A percentile compares a stretch with the other conserved stretches of the same genome.
phyloP scores from a whole-genome alignment of 345 rosid genomes.

The Excoecaria agallocha region DNA sequence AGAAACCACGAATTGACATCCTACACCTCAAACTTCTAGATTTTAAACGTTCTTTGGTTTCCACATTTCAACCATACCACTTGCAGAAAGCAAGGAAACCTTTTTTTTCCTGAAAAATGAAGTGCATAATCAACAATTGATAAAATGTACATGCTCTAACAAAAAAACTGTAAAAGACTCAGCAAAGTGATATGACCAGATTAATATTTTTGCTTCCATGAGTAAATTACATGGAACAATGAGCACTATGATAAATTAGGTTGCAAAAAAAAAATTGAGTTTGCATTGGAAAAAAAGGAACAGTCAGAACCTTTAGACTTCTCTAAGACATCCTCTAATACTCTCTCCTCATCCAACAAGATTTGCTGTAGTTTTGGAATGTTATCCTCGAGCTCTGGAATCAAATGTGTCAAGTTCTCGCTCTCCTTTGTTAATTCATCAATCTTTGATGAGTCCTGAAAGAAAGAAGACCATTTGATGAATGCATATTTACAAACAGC shows the following conservation, averaged over 20 bases:
- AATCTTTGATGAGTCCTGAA: constrained; percentile 73
- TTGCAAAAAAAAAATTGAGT: not conserved
- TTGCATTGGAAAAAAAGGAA: constrained; percentile 11
- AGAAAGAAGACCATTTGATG: constrained; percentile 27
- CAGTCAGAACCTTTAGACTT: constrained; percentile 61
- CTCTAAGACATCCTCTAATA: constrained; percentile 70
- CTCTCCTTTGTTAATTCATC: constrained; percentile 59
- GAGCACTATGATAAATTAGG: not conserved
- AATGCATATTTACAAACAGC: constrained; percentile 1
- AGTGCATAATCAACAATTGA: not conserved
- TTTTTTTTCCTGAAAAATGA: not conserved
- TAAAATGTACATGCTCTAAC: not conserved
- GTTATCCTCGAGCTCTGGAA: constrained; percentile 75
- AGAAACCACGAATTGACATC: not conserved
- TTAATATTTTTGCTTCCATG: not conserved
- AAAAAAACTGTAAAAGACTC: too few relatives aligned
- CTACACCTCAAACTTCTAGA: not conserved
- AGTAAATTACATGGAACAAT: not conserved
- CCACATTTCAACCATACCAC: too few relatives aligned
- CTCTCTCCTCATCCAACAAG: constrained; percentile 67
- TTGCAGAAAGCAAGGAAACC: not conserved
- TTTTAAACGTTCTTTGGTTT: not conserved
- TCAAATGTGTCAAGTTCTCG: constrained; percentile 53
- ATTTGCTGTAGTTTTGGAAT: constrained; percentile 70
- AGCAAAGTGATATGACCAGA: too few relatives aligned